Percentiles rank a stretch among this genome's conserved stretches.
These are phyloP conservation scores for Lepidium africanum DNA, from an alignment of 345 rosid genomes.

Conservation along the genomic window DNA sequence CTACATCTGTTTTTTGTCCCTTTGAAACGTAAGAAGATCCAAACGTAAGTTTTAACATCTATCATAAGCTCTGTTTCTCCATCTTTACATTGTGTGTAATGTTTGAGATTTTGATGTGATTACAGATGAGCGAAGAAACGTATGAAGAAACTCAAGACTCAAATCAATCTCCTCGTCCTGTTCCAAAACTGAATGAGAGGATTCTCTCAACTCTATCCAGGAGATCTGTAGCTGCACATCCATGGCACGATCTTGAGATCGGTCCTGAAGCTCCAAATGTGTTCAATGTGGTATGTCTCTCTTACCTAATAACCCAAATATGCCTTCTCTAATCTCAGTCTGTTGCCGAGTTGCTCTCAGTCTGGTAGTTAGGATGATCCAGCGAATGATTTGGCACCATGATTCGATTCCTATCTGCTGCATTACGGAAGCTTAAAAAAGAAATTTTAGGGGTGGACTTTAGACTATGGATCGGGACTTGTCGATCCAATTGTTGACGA, in stretches of 20 bases:
- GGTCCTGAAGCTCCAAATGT: slow-evolving; percentile 86
- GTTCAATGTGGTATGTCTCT: slow-evolving; percentile 55
- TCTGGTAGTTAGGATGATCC: no score
- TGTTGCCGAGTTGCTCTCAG: no score
- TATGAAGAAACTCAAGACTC: slow-evolving; percentile 24
- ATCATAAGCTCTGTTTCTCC: background rate
- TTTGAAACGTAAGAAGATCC: background rate
- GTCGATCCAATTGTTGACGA: no score
- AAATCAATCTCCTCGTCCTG: slow-evolving; percentile 20
- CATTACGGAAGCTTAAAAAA: no score
- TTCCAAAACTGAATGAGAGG: slow-evolving; percentile 76
- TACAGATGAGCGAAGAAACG: slow-evolving; percentile 42
- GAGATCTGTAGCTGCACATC: slow-evolving; percentile 97
- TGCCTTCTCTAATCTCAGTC: background rate
- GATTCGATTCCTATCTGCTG: accelerated
- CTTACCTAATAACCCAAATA: background rate
- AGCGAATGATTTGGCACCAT: no score
- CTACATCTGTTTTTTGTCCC: slow-evolving; percentile 5
- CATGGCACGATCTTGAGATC: slow-evolving; percentile 99
- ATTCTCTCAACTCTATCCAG: slow-evolving; percentile 88
- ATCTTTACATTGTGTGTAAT: background rate
- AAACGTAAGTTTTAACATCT: slow-evolving; percentile 12
- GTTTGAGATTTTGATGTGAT: background rate
- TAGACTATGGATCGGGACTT: no score
- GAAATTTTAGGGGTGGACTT: no score